phyloP scores from a whole-genome alignment of 2,329 filamentous ascomycete genomes.

The Lecanoromycetidae sp. region DNA sequence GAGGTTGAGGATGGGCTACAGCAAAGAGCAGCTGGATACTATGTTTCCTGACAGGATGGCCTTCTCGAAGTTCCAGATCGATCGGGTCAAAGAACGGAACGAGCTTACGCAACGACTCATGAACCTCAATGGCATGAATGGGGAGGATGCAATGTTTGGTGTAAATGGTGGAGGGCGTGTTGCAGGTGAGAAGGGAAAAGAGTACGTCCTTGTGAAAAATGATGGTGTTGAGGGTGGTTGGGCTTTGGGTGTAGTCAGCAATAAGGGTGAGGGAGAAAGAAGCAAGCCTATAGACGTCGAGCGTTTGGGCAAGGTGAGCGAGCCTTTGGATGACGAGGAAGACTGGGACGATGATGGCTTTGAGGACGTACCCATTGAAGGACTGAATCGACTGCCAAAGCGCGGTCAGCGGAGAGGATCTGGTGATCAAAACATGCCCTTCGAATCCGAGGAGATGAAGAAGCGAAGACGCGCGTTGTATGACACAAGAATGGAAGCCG shows the following conservation, averaged over 20 bases:
- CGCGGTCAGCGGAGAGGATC: slow-evolving; percentile 22
- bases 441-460: slow-evolving; percentile 23
- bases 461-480: slow-evolving; percentile 38
- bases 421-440: slow-evolving; percentile 21
- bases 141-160: slow-evolving; percentile 56
- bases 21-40: slow-evolving; percentile 84
- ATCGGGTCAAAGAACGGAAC: slow-evolving; percentile 82
- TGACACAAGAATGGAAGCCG: slow-evolving; percentile 27
- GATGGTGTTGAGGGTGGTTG: slow-evolving; percentile 90
- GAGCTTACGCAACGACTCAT: slow-evolving; percentile 89
- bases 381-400: slow-evolving; percentile 71
- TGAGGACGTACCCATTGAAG: slow-evolving; percentile 85
- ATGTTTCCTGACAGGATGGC: slow-evolving; percentile 99
- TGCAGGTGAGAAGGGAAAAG: slow-evolving; percentile 67
- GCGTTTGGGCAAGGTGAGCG: slow-evolving; percentile 38
- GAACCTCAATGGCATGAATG: slow-evolving; percentile 83
- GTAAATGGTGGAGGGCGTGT: slow-evolving; percentile 43
- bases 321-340: slow-evolving; percentile 44
- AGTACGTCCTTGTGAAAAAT: slow-evolving; percentile 94
- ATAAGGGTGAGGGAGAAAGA: slow-evolving; percentile 63
- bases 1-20: slow-evolving; percentile 85
- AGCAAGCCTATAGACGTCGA: slow-evolving; percentile 93
- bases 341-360: slow-evolving; percentile 70
- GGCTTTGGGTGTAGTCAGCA: slow-evolving; percentile 87
- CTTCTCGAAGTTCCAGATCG: slow-evolving; percentile 93